Evolutionary conservation across 2,329 filamentous ascomycete genomes (phyloP), one percentile per base, ranked within the genome.

Genomic region (Falciphora oryzae): DNA sequence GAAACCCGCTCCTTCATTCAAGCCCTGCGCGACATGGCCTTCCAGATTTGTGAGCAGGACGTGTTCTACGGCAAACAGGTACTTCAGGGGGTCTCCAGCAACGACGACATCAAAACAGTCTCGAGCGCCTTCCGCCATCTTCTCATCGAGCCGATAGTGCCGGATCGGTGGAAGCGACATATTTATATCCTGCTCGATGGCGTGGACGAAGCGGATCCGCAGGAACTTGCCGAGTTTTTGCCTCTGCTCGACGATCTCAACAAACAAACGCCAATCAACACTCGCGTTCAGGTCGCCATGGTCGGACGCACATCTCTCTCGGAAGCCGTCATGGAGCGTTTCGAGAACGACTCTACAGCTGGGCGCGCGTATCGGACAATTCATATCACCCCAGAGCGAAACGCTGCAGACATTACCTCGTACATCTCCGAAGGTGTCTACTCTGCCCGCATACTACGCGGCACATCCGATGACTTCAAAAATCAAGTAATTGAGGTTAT

Each of bases 31-130:
- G 57, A 63, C 35, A 59, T 63, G 62, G 62, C 62, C 8, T 63
- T 63, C 27, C 62, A 63, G 62, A 50, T 63, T 7, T 44, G 56
- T 1, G 62, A 63, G 35, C 62, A 63, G 62, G 62, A 63, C 57
- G 62, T 63, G n/a, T 63, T 63, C 57, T 63, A 59, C 38, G 62
- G 62, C 7, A 63, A 63, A 57, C 62, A 63, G 35, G 56, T 63
- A 16, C 56, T 63, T 16, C 57, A 31, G 1, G 53, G 56, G 3
- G 32, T 63, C 5, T 50, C 62, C 22, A 63, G 38, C 31, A 31
- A 57, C 25, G 62, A 63, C 14, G 62, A 63, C 56, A 27, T 63
- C 56, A 63, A 63, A 32, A 63, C 62, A 0, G 62, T 63, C n/a
- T 59, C 62, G 35, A 63, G 62, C 29, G 57, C 62, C 4, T 63